Evolutionary conservation across 139 green algal species (phyloP).

Genomic region (Chlamydomonas schloesseri): DNA sequence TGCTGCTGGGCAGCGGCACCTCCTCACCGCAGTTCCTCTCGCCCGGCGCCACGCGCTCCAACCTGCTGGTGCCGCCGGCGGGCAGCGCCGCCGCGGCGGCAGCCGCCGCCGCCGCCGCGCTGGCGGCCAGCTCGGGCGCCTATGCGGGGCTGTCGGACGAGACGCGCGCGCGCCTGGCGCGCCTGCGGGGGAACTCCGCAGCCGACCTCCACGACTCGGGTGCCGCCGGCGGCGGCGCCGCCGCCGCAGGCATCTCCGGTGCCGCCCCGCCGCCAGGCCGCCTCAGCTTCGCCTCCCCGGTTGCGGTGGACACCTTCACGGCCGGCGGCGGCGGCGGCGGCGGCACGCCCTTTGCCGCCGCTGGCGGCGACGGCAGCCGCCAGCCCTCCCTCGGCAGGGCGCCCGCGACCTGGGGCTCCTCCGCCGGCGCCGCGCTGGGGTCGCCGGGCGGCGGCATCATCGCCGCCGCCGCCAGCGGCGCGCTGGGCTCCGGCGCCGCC

Average conservation of each 20-base stretch:
- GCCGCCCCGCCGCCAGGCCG: background rate
- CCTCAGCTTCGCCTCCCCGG: background rate
- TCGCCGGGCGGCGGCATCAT: too few relatives aligned
- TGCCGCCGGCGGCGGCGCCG: background rate
- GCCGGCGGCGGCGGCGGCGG: too few relatives aligned
- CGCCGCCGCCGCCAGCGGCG: too few relatives aligned
- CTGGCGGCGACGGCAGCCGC: too few relatives aligned
- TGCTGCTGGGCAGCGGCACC: background rate
- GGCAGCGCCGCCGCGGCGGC: background rate
- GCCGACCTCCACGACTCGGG: background rate
- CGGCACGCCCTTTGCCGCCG: too few relatives aligned
- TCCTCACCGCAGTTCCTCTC: slow-evolving; percentile 12
- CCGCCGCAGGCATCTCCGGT: background rate
- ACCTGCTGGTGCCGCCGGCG: background rate
- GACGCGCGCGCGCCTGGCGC: slow-evolving; percentile 28
- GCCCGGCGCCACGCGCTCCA: background rate
- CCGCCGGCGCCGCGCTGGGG: too few relatives aligned
- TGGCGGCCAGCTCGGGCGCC: background rate
- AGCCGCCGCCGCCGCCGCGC: background rate
- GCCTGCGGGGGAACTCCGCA: background rate
- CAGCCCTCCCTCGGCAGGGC: too few relatives aligned
- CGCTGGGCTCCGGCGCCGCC: background rate
- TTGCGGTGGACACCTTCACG: background rate
- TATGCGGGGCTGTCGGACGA: slow-evolving; percentile 22
- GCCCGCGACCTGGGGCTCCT: too few relatives aligned